Conservation (phyloP, 2,329 filamentous ascomycete genomes). For the Podosphaera xanthii region DNA sequence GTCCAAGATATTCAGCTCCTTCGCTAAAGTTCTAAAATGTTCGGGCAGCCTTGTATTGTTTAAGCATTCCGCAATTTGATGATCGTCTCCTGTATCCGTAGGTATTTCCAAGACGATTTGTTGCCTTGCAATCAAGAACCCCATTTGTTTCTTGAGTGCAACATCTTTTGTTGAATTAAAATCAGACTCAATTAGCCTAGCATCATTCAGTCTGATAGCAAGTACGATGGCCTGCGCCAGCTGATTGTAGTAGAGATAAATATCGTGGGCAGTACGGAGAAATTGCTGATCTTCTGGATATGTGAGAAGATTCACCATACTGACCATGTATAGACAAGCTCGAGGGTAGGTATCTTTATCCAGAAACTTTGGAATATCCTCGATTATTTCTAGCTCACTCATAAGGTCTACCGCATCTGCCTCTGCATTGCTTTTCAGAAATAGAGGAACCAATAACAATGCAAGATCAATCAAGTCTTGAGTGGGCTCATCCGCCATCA, state of each 20-base stretch:
- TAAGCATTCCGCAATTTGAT: conserved; percentile 59
- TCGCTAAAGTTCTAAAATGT: conserved; percentile 81
- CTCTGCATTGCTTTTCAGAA: conserved; percentile 92
- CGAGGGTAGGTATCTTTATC: conserved; percentile 85
- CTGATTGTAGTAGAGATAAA: conserved; percentile 85
- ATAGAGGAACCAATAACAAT: conserved; percentile 69
- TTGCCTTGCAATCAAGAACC: conserved; percentile 78
- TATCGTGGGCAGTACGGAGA: conserved; percentile 73
- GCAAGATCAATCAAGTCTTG: conserved; percentile 73
- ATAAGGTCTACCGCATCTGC: conserved; percentile 93
- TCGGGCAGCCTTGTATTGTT: conserved; percentile 74
- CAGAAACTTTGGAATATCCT: conserved; percentile 67
- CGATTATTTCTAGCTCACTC: conserved; percentile 94
- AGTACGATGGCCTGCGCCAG: conserved; percentile 83
- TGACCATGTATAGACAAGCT: conserved; percentile 95
- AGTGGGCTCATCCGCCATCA: conserved; percentile 64
- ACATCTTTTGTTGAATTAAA: conserved; percentile 63
- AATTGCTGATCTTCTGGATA: conserved; percentile 96
- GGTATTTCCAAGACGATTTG: conserved; percentile 58
- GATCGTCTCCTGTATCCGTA: conserved; percentile 40
- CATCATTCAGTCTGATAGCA: conserved; percentile 79
- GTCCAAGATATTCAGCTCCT: conserved; percentile 90
- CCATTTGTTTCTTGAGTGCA: conserved; percentile 75
- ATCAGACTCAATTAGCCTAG: conserved; percentile 57
- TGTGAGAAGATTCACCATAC: conserved; percentile 93